phyloP scores from a whole-genome alignment of 1,284 basidiomycete genomes.

The Ganoderma boninense region DNA sequence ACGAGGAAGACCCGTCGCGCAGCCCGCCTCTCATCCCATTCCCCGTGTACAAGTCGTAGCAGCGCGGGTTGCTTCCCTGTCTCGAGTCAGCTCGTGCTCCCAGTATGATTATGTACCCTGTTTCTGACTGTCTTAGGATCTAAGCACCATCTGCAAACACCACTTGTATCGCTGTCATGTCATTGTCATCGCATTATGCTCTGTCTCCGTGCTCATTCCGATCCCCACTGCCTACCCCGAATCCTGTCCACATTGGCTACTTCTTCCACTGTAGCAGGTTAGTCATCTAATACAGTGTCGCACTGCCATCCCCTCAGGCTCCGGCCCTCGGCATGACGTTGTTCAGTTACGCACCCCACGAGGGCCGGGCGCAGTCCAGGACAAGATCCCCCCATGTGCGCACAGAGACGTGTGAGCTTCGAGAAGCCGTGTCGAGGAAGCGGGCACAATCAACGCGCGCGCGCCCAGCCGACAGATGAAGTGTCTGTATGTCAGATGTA shows the following conservation, averaged over 20 bases:
- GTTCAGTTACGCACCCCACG: neutral
- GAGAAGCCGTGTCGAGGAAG: neutral
- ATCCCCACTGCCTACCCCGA: neutral
- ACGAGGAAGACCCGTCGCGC: constrained; percentile 62
- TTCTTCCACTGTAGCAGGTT: constrained; percentile 9
- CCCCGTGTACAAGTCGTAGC: constrained; percentile 35
- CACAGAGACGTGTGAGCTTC: neutral
- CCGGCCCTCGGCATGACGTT: neutral
- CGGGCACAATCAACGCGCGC: neutral
- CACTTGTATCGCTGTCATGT: constrained; percentile 10
- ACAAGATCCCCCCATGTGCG: neutral
- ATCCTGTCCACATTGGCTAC: neutral
- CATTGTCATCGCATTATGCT: constrained; percentile 7
- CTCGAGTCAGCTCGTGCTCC: too few species aligned
- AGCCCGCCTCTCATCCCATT: constrained; percentile 58
- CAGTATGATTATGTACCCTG: neutral
- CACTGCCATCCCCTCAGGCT: neutral
- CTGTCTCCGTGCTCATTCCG: constrained; percentile 10
- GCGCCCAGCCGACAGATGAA: neutral
- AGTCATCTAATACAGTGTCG: constrained; percentile 7
- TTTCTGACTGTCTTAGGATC: neutral
- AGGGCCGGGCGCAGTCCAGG: constrained; percentile 4
- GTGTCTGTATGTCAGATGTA: neutral
- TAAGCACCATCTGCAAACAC: neutral
- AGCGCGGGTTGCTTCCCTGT: neutral